Evolutionary conservation across 495 filamentous ascomycete species (phyloP).

Genomic region (Talaromyces proteolyticus): DNA sequence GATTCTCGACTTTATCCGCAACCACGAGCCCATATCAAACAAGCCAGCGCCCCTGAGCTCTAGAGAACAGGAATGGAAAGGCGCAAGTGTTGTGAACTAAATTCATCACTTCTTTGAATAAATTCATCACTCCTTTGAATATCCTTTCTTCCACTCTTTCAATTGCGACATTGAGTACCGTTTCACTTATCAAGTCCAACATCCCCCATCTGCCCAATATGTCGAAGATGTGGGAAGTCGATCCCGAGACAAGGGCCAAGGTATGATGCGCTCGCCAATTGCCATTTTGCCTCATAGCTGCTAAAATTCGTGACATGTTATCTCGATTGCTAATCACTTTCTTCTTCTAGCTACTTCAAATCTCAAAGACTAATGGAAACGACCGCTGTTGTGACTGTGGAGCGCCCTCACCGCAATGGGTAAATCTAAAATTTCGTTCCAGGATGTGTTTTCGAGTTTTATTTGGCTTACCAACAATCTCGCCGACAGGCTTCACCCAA

Average conservation of each 20-base stretch:
- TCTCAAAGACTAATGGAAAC: constrained; percentile 84
- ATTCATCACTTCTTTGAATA: not conserved
- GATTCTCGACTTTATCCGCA: not conserved
- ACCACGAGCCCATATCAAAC: not conserved
- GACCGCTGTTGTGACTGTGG: constrained; percentile 88
- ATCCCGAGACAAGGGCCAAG: constrained; percentile 91
- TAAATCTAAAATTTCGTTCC: constrained; percentile 12
- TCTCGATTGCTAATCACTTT: not conserved
- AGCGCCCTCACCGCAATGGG: constrained; percentile 94
- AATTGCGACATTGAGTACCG: not conserved
- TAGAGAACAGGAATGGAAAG: not conserved
- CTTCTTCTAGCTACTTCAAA: constrained; percentile 63
- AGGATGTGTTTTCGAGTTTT: not conserved
- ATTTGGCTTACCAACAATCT: not conserved
- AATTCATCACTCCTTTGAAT: too few species aligned
- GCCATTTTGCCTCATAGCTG: constrained; percentile 7
- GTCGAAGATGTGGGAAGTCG: constrained; percentile 91
- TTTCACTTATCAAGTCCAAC: not conserved
- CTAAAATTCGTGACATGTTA: not conserved
- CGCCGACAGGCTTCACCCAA: constrained; percentile 55
- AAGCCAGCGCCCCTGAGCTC: not conserved
- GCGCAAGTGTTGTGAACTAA: not conserved
- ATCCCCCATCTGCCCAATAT: constrained; percentile 16
- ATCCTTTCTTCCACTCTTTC: too few species aligned
- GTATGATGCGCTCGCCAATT: constrained; percentile 34